These are phyloP conservation scores for Chlamydomonas sphaeroides DNA, from an alignment of 139 green algal genomes.

Conservation along the genomic window DNA sequence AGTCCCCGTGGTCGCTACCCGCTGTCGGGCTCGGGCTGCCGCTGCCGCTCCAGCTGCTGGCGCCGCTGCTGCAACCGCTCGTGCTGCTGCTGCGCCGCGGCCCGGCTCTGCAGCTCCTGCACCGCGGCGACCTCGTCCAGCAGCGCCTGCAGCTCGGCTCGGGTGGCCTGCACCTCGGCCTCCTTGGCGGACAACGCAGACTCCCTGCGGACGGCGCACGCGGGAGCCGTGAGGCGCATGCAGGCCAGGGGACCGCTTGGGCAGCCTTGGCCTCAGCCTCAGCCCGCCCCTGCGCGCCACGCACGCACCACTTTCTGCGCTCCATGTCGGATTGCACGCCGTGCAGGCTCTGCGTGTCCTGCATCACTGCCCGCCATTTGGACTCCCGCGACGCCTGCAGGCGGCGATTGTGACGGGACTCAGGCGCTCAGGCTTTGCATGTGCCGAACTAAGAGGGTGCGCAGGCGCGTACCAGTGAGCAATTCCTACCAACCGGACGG, in stretches of 20 bases:
- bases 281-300: too few species aligned
- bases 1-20: too few species aligned
- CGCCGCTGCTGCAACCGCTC: background rate
- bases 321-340: constrained; percentile 35
- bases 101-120: constrained; percentile 24
- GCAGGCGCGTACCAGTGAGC: too few species aligned
- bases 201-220: too few species aligned
- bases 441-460: too few species aligned
- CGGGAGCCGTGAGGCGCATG: too few species aligned
- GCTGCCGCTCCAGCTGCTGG: background rate
- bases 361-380: constrained; percentile 50
- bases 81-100: constrained; percentile 10
- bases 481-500: too few species aligned
- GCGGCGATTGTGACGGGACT: too few species aligned
- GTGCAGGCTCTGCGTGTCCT: constrained; percentile 47
- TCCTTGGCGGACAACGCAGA: constrained; percentile 43
- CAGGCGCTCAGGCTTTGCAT: too few species aligned
- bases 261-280: too few species aligned
- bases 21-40: background rate
- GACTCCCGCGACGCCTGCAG: constrained; percentile 36
- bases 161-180: constrained; percentile 50
- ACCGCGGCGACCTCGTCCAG: constrained; percentile 39
- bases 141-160: constrained; percentile 52
- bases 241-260: too few species aligned
- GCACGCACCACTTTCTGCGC: constrained; percentile 20